Evolutionary conservation across 1,284 basidiomycete species (phyloP).

Genomic region (Naganishia cerealis): DNA sequence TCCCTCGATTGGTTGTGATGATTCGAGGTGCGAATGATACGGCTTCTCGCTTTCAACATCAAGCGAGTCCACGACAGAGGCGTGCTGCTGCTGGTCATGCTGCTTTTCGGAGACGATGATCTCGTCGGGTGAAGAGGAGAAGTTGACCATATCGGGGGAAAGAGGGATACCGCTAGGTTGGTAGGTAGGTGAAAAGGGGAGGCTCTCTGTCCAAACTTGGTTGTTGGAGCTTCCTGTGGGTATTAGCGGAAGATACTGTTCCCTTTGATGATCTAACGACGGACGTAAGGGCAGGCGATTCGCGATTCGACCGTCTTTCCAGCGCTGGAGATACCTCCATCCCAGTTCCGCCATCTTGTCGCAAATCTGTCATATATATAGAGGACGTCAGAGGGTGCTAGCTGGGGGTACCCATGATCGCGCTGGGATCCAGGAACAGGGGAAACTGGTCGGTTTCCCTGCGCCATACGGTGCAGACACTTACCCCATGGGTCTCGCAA

Average conservation of each 20-base stretch:
- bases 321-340: conserved; percentile 16
- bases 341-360: conserved; percentile 19
- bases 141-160: conserved; percentile 25
- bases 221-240: neutral
- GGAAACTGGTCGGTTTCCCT: no score
- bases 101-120: conserved; percentile 18
- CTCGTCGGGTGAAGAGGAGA: conserved; percentile 14
- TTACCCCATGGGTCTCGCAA: conserved; percentile 1
- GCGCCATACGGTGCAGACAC: neutral
- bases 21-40: conserved; percentile 22
- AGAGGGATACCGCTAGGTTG: conserved; percentile 13
- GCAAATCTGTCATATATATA: neutral
- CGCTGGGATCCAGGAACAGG: neutral
- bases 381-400: neutral
- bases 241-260: conserved; percentile 19
- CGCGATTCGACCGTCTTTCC: conserved; percentile 3
- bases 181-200: neutral
- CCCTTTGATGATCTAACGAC: conserved; percentile 3
- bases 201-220: neutral
- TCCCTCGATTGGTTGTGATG: conserved; percentile 18
- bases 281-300: neutral
- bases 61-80: neutral
- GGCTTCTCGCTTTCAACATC: conserved; percentile 21
- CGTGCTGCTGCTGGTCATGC: neutral
- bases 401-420: neutral